Evolutionary conservation across 2,329 filamentous ascomycete genomes (phyloP).

Genomic region (Parastagonospora avenae): DNA sequence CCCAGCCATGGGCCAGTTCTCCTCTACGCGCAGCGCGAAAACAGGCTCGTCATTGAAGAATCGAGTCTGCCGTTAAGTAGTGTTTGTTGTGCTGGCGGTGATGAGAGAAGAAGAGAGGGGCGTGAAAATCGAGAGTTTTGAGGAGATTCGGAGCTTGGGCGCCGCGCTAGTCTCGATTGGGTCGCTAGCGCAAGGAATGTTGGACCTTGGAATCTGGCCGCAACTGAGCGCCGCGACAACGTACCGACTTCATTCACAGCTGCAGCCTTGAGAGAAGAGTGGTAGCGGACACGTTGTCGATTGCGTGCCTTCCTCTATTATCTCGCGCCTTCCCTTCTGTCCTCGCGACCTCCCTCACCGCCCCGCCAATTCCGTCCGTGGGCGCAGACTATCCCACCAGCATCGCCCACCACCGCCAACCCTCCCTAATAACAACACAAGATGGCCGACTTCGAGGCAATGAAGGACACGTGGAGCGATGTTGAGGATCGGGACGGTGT

Average conservation of each 20-base stretch:
- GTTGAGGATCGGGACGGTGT: conserved; percentile 96
- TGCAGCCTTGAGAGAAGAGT: conserved; percentile 13
- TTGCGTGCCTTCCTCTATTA: conserved; percentile 2
- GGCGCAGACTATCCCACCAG: conserved; percentile 32
- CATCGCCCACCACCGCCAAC: conserved; percentile 23
- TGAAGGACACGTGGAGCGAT: conserved; percentile 96
- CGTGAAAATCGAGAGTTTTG: conserved; percentile 42
- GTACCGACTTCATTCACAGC: conserved; percentile 21
- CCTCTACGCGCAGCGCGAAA: conserved; percentile 73
- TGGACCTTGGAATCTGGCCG: conserved; percentile 40
- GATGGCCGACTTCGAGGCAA: conserved; percentile 85
- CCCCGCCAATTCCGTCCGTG: conserved; percentile 39
- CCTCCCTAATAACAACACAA: conserved; percentile 9
- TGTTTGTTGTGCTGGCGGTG: conserved; percentile 62
- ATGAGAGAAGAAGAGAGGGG: conserved; percentile 51
- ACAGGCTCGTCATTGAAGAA: conserved; percentile 60
- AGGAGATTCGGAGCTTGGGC: conserved; percentile 22
- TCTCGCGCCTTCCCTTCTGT: conserved; percentile 5
- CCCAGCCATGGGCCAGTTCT: conserved; percentile 70
- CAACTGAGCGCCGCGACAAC: conserved; percentile 29
- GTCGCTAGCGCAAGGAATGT: conserved; percentile 19
- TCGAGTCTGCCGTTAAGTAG: conserved; percentile 64
- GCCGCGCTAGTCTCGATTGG: conserved; percentile 25
- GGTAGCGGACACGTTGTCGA: conserved; percentile 19
- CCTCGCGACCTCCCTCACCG: conserved; percentile 17